Conservation (phyloP, 352 stramenopile genomes). For the Globisporangium irregulare region DNA sequence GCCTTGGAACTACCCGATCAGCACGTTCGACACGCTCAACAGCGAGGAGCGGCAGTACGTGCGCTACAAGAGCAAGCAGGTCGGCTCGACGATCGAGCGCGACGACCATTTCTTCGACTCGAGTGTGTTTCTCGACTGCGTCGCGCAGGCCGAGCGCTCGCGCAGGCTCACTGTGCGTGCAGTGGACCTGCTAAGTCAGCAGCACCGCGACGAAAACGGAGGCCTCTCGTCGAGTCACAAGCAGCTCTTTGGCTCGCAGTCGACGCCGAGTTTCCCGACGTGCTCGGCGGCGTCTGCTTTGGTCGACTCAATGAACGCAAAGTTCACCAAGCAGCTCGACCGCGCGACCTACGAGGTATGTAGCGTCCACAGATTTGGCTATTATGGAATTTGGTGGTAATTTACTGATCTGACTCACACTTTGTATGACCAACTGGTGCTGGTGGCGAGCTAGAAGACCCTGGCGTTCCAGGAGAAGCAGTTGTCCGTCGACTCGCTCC, state of each 20-base stretch:
- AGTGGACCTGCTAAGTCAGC: constrained; percentile 37
- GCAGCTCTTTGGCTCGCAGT: constrained; percentile 10
- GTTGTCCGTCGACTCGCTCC: constrained; percentile 27
- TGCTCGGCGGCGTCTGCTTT: constrained; percentile 23
- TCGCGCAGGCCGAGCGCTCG: constrained; percentile 65
- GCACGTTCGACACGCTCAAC: constrained; percentile 50
- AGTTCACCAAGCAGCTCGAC: constrained; percentile 40
- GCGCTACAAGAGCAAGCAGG: constrained; percentile 57
- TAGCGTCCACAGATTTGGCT: background rate
- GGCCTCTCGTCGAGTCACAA: background rate
- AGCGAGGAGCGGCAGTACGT: constrained; percentile 72
- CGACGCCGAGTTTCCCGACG: constrained; percentile 17
- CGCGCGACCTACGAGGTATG: constrained; percentile 33
- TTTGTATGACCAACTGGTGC: background rate
- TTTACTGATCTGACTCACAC: background rate
- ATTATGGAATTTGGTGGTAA: background rate
- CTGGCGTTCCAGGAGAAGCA: constrained; percentile 40
- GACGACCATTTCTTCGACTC: constrained; percentile 70
- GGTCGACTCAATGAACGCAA: constrained; percentile 27
- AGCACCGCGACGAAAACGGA: background rate
- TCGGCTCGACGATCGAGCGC: constrained; percentile 42
- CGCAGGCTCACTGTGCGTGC: constrained; percentile 52
- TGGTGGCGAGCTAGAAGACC: constrained; percentile 26
- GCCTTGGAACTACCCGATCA: constrained; percentile 64
- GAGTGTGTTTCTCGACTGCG: constrained; percentile 58